Evolutionary conservation across 202 grass and related monocot genomes (phyloP), one percentile per base, ranked within the genome.

Genomic region (Eragrostis tef): DNA sequence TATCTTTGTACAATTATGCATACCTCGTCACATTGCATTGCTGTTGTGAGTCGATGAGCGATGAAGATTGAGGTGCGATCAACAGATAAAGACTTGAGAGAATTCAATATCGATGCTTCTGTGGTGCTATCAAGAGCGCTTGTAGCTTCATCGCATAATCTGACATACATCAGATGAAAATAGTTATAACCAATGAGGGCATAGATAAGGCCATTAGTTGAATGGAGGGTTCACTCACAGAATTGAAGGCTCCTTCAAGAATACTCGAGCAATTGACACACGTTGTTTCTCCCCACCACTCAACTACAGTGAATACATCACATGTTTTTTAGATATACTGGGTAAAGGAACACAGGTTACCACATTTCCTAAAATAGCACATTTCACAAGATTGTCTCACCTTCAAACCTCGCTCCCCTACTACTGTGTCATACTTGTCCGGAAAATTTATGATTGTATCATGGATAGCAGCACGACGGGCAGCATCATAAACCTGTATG

Each of bases 201-300:
- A 78, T 58, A 5, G 61, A 78, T 78, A 78, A 78, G 34, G 17
- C 58, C 60, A 67, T 31, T 77, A 67, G 85, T 81, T 89, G 72
- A 79, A 82, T 29, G 47, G 1, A 64, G 72, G 81, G 61, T 21
- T 13, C 46, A 91, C 89, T 87, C 86, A 95, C 96, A 98, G 73
- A 91, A 98, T 98, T 70, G 92, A 90, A 81, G 92, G 96, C 41
- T 91, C 90, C 80, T 93, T 98, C 87, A 98, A 90, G 83, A 98
- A 98, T 85, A 94, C 96, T 81, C 96, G 96, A 73, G 96, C 96
- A 77, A 98, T 94, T 8, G 96, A 95, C 76, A 99, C 92, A 45
- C 96, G 91, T 62, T 99, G 96, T 85, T 99, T 99, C 89, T 99
- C 96, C 67, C 96, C 96, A 81, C 96, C 96, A 83, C 96, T 98